These are phyloP conservation scores for Spinellus fusiger DNA, from an alignment of 192 early-diverging fungal species.

Conservation along the genomic window DNA sequence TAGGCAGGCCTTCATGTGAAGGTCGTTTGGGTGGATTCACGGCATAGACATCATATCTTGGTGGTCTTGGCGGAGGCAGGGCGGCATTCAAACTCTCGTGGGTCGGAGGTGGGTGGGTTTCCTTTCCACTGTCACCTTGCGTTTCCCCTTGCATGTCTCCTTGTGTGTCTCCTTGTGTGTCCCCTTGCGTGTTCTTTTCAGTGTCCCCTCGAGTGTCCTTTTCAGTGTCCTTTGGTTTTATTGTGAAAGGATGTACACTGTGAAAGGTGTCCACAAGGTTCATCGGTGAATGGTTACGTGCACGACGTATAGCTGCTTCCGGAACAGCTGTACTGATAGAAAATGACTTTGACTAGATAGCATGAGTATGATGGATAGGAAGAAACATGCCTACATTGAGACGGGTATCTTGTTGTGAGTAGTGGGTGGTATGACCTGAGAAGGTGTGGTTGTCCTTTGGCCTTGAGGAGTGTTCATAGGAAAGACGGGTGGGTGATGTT, in stretches of 20 bases:
- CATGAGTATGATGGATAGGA: no score
- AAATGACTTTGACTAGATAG: background rate
- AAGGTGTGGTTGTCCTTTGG: no score
- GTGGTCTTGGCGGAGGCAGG: background rate
- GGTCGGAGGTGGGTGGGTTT: background rate
- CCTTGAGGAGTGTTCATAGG: no score
- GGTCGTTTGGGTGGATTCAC: background rate
- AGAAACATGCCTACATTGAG: no score
- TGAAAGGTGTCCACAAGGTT: background rate
- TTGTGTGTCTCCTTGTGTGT: background rate
- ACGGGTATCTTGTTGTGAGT: no score
- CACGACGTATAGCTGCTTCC: slow-evolving; percentile 16
- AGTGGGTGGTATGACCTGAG: background rate
- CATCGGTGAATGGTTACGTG: slow-evolving; percentile 19
- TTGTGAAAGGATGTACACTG: background rate
- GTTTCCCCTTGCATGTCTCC: background rate
- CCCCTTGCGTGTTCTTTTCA: background rate
- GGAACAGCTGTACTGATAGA: slow-evolving; percentile 5
- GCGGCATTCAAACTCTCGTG: no score
- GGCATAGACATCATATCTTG: background rate
- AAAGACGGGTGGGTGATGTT: no score
- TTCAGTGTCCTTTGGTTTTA: no score
- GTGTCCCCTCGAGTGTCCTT: no score
- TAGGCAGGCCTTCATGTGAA: background rate
- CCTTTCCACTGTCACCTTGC: background rate